phyloP scores from a whole-genome alignment of 805 yeast species.

The Wickerhamiella hasegawae region DNA sequence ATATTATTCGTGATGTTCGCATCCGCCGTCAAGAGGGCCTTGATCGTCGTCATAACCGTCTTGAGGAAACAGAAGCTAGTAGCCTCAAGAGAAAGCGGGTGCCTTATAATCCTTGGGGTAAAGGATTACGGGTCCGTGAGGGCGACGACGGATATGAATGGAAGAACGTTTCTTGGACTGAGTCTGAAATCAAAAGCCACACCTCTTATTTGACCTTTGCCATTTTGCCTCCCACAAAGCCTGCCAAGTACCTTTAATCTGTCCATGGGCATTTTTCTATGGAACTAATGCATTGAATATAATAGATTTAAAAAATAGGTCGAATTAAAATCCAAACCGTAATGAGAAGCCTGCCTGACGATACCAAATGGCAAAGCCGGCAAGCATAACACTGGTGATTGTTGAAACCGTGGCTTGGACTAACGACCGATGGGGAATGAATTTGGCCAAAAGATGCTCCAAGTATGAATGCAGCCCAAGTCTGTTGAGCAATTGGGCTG shows the following conservation, averaged over 20 bases:
- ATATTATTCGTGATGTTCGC: slow-evolving; percentile 65
- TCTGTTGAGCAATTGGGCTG: slow-evolving; percentile 12
- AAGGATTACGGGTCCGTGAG: slow-evolving; percentile 67
- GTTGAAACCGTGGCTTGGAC: slow-evolving; percentile 6
- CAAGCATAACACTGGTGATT: slow-evolving; percentile 11
- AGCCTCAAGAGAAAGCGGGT: slow-evolving; percentile 6
- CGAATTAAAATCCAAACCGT: background rate
- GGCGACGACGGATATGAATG: slow-evolving; percentile 73
- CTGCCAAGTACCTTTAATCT: slow-evolving; percentile 2
- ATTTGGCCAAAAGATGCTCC: background rate
- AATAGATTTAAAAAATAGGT: background rate
- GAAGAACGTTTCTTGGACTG: slow-evolving; percentile 72
- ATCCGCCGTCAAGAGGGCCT: slow-evolving; percentile 41
- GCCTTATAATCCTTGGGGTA: slow-evolving; percentile 78
- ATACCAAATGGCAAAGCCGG: slow-evolving; percentile 1
- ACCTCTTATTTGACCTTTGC: slow-evolving; percentile 94
- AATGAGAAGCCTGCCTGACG: background rate
- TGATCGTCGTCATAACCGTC: slow-evolving; percentile 17
- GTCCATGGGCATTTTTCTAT: background rate
- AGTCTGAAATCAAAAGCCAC: slow-evolving; percentile 77
- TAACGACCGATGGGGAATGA: slow-evolving; percentile 1
- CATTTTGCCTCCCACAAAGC: slow-evolving; percentile 23
- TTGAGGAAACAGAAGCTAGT: slow-evolving; percentile 14
- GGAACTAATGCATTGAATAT: too few species aligned
- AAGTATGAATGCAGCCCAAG: slow-evolving; percentile 1